Base-by-base conservation (phyloP, 2,329 filamentous ascomycete genomes). In the Hypoxylon sp. region DNA sequence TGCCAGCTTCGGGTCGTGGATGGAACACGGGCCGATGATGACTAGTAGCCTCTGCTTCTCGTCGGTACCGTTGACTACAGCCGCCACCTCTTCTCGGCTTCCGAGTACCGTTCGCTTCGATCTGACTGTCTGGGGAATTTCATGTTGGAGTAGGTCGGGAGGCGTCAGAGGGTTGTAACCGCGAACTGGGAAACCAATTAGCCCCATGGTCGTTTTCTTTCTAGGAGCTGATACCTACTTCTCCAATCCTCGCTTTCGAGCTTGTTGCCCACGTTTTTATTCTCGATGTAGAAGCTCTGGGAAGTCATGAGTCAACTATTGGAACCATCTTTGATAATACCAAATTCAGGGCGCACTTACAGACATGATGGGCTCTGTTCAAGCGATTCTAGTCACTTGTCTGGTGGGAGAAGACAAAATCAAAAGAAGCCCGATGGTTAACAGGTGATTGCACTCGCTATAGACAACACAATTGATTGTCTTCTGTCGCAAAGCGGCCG, bases 101-200 rank as follows among this genome's bases (percentile, higher is more conserved):
- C 85, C 77, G 57, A 90, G 77, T 35, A 92, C 90, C 2, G 90
- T 91, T 76, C 82, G 80, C 75, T 88, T 88, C 63, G 86, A 89
- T 70, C 82, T 82, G 69, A 81, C 66, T 6, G 86, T 88, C 79
- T 89, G 87, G 74, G 86, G 82, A 77, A 99, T 95, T 81, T 98
- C 95, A 86, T 95, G 92, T 82, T 98, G 95, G 68, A 99, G 93
- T 71, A 99, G 90, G 78, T 97, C 93, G 69, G 96, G 96, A 6
- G 96, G 91, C 13, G 94, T 98, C 73, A 99, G 86, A 76, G 93
- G 95, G 80, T 97, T 97, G 87, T 97, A 95, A 75, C 95, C 95
- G 70, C 92, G 91, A 81, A 94, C 91, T 93, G 71, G 37, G 61
- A 40, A 44, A 55, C 55, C 42, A 64, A 49, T 66, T 63, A 72